These are phyloP conservation scores for Boletus vinaceobasis DNA, from an alignment of 768 basidiomycete species.

Conservation along the genomic window DNA sequence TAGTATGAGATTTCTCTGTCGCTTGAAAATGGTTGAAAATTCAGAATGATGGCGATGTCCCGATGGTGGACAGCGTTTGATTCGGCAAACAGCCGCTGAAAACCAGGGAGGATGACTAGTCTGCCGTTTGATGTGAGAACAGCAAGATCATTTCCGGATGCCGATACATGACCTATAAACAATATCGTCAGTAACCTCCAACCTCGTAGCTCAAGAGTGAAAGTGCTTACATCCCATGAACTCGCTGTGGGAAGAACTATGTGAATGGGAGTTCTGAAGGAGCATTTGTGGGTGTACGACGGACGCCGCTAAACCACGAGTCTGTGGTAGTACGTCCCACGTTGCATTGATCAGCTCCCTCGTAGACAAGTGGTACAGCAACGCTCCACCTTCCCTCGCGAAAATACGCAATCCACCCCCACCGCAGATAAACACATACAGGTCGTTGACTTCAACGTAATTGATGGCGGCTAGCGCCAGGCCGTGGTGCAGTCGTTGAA, in stretches of 20 bases:
- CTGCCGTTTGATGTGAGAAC: slow-evolving; percentile 28
- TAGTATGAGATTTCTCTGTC: slow-evolving; percentile 37
- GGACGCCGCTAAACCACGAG: slow-evolving; percentile 2
- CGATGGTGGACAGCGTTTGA: slow-evolving; percentile 38
- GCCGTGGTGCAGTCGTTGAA: slow-evolving; percentile 12
- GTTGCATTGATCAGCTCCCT: slow-evolving; percentile 32
- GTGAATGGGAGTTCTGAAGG: slow-evolving; percentile 2
- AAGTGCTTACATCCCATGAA: slow-evolving; percentile 29
- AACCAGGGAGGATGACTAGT: slow-evolving; percentile 28
- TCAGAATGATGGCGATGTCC: slow-evolving; percentile 27
- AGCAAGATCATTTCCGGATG: slow-evolving; percentile 40
- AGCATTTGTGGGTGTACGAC: slow-evolving; percentile 24
- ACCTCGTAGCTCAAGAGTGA: neutral
- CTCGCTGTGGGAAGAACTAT: slow-evolving; percentile 2
- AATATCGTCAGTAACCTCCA: neutral
- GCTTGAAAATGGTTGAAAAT: slow-evolving; percentile 19
- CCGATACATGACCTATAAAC: slow-evolving; percentile 41
- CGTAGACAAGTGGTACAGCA: slow-evolving; percentile 43
- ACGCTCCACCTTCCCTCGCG: slow-evolving; percentile 42
- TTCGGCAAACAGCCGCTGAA: slow-evolving; percentile 23
- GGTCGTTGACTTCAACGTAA: slow-evolving; percentile 64
- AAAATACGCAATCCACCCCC: slow-evolving; percentile 49
- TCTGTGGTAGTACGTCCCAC: slow-evolving; percentile 32
- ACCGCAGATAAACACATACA: slow-evolving; percentile 61
- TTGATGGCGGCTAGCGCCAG: slow-evolving; percentile 39